These are phyloP conservation scores for Stylonectria norvegica DNA, from an alignment of 2,329 filamentous ascomycete species.

Conservation along the genomic window DNA sequence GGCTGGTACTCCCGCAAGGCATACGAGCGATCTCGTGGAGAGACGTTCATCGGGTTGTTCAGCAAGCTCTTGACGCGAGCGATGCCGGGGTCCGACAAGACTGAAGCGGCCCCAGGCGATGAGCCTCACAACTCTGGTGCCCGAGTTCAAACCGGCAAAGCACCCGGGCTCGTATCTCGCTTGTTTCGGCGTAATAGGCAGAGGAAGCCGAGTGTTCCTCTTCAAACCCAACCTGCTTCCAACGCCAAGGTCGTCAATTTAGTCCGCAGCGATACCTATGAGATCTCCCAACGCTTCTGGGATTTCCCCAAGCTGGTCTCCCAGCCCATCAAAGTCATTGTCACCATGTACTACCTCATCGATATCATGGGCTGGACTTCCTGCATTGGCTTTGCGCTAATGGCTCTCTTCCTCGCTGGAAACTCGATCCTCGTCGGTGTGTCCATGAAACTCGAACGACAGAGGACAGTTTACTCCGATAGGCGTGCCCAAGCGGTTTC, in stretches of 20 bases:
- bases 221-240: constrained; percentile 57
- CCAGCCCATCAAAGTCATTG: constrained; percentile 70
- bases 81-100: constrained; percentile 37
- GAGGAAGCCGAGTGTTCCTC: neutral
- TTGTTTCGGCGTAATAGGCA: constrained; percentile 4
- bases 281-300: constrained; percentile 83
- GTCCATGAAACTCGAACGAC: constrained; percentile 65
- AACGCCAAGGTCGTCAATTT: constrained; percentile 90
- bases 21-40: constrained; percentile 80
- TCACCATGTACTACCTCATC: constrained; percentile 63
- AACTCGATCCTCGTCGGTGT: constrained; percentile 66
- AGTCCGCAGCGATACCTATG: constrained; percentile 78
- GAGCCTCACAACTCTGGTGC: constrained; percentile 4
- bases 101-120: constrained; percentile 32
- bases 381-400: constrained; percentile 66
- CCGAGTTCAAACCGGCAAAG: neutral
- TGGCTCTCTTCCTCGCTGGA: constrained; percentile 64
- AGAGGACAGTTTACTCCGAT: constrained; percentile 72
- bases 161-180: neutral
- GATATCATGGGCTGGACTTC: constrained; percentile 78
- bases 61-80: constrained; percentile 37
- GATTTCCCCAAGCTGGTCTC: constrained; percentile 75
- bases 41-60: constrained; percentile 45
- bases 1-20: constrained; percentile 81
- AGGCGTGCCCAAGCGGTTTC: constrained; percentile 73